phyloP scores from a whole-genome alignment of 129 eudicot genomes.

The Pseudognaphalium luteoalbum region DNA sequence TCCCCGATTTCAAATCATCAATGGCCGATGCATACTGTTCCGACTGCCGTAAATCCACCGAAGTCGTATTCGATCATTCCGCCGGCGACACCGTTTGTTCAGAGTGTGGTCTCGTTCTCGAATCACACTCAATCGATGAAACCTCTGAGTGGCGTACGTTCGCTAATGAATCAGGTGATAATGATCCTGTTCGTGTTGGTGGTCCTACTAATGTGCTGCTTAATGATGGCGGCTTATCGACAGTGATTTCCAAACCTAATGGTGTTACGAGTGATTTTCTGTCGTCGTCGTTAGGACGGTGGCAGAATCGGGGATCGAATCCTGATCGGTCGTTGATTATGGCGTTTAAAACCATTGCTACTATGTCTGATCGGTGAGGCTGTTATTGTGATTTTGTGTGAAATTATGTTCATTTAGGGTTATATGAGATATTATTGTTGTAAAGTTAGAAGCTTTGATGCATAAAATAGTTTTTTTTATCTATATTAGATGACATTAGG shows the following conservation, averaged over 20 bases:
- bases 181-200: constrained; percentile 90
- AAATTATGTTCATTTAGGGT: constrained; percentile 11
- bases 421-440: background rate
- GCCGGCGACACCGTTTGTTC: constrained; percentile 91
- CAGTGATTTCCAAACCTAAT: constrained; percentile 71
- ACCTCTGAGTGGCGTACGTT: constrained; percentile 93
- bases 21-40: constrained; percentile 78
- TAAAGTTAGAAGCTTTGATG: background rate
- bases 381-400: background rate
- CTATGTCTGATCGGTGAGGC: constrained; percentile 72
- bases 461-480: background rate
- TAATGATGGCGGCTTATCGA: constrained; percentile 60
- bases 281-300: constrained; percentile 52
- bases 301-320: constrained; percentile 79
- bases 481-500: background rate
- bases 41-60: constrained; percentile 77
- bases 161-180: constrained; percentile 81
- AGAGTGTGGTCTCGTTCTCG: constrained; percentile 85
- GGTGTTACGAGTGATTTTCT: constrained; percentile 63
- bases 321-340: constrained; percentile 68
- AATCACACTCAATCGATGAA: constrained; percentile 85
- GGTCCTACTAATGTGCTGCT: constrained; percentile 72
- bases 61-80: constrained; percentile 80
- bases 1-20: background rate
- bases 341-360: constrained; percentile 75